Conservation (phyloP, 345 rosid genomes). For the Acer campestre region DNA sequence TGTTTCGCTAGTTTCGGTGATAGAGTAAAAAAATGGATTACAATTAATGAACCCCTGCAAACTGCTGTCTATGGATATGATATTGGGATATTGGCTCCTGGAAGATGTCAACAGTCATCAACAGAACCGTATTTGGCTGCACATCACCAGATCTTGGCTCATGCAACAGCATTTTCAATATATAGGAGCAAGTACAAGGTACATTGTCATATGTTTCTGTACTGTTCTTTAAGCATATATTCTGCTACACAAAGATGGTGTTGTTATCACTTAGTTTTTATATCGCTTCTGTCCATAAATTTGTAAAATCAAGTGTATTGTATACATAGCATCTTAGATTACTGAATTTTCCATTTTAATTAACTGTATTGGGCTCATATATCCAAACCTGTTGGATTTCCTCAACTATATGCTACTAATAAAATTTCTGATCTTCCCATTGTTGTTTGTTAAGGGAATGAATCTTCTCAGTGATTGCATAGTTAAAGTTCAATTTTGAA, state of each 20-base stretch:
- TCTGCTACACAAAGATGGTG: neutral
- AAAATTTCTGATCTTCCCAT: neutral
- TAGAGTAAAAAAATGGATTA: constrained; percentile 87
- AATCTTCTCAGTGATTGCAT: neutral
- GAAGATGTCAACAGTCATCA: constrained; percentile 60
- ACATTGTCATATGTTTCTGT: neutral
- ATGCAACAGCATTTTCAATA: constrained; percentile 72
- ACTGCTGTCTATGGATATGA: constrained; percentile 62
- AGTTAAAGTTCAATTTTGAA: neutral
- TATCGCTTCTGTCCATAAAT: neutral
- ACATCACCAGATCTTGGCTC: constrained; percentile 82
- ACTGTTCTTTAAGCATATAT: neutral
- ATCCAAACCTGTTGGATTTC: neutral
- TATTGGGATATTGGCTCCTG: constrained; percentile 67
- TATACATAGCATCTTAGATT: neutral
- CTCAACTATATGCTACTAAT: neutral
- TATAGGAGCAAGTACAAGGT: constrained; percentile 77
- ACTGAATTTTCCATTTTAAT: constrained; percentile 1
- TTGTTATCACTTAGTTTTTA: neutral
- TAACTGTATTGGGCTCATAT: neutral
- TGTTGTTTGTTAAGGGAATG: neutral
- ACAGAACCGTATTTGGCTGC: constrained; percentile 77
- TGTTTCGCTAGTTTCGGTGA: constrained; percentile 83
- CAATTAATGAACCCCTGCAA: constrained; percentile 77
- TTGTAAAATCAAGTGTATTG: neutral